Evolutionary conservation across 1,284 basidiomycete genomes (phyloP), one percentile per base, ranked within the genome.

Genomic region (Papiliotrema terrestris): DNA sequence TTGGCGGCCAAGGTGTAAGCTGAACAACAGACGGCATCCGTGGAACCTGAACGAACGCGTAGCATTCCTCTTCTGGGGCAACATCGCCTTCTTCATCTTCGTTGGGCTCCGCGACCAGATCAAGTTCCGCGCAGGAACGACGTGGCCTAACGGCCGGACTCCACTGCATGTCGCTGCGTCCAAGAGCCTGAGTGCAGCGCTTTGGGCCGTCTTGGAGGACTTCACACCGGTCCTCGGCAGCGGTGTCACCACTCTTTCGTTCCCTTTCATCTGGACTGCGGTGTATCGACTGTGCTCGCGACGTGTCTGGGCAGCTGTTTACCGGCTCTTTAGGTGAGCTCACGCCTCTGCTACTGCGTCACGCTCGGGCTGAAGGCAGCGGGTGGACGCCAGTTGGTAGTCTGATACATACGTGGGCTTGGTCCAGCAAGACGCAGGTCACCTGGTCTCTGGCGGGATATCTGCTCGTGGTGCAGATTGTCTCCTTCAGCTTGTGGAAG

Each of bases 21-120:
- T 56, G 22, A 50, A 29, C 25, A 11, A 23, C 41, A 59, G 70
- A 14, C 71, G 72, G 8, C 65, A 74, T 53, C 71, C 65, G 3
- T 69, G 64, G 58, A 72, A 75, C 51, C 56, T 71, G 8, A 77
- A 77, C 50, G 75, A 77, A 57, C 63, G 71, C 2, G 61, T 72
- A 29, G 59, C 74, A 35, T 72, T 74, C 56, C 65, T 77, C 29
- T 47, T 69, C 17, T 39, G 59, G 1, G 71, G 68, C 25, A 68
- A 67, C 50, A 41, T 56, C 2, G 19, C 55, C 17, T 61, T 72
- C 46, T 59, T 63, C 38, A 37, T 63, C n/a, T 4, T 50, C 5
- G 49, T 68, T 8, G 70, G 58, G 2, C n/a, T 62, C 4, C 55
- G 60, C 15, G 73, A 74, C 47, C 52, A 72, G 0, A 38, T 69